phyloP scores from a whole-genome alignment of 202 grass and related monocot species.

The Digitaria exilis region DNA sequence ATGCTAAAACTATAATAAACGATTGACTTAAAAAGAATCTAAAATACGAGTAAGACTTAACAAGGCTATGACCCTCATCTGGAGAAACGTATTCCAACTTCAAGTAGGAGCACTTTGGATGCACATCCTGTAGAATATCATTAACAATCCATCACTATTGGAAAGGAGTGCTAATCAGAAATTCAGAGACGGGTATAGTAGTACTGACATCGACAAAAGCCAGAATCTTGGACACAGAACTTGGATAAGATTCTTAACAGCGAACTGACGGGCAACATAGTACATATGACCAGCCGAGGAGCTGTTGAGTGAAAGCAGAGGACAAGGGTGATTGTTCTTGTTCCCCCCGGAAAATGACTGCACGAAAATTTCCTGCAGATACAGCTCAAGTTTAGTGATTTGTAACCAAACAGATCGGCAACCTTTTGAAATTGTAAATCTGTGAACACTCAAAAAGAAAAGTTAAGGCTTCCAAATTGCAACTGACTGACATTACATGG shows the following conservation, averaged over 20 bases:
- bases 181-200: not conserved
- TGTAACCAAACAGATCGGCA: not conserved
- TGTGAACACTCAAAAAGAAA: not conserved
- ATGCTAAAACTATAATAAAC: no score
- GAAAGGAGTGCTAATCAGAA: not conserved
- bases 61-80: not conserved
- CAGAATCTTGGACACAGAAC: not conserved
- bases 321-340: not conserved
- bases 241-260: slow-evolving; percentile 19
- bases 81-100: not conserved
- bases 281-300: not conserved
- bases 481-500: not conserved
- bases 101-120: not conserved
- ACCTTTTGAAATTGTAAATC: not conserved
- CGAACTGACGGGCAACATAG: not conserved
- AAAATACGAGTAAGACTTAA: no score
- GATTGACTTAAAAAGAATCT: no score
- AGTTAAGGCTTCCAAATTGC: not conserved
- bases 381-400: not conserved
- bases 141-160: not conserved
- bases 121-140: not conserved
- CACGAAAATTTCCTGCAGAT: not conserved
- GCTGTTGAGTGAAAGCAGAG: not conserved
- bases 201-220: not conserved
- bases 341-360: not conserved